Conservation (phyloP, 495 filamentous ascomycete genomes). For the Penicillium argentinense region DNA sequence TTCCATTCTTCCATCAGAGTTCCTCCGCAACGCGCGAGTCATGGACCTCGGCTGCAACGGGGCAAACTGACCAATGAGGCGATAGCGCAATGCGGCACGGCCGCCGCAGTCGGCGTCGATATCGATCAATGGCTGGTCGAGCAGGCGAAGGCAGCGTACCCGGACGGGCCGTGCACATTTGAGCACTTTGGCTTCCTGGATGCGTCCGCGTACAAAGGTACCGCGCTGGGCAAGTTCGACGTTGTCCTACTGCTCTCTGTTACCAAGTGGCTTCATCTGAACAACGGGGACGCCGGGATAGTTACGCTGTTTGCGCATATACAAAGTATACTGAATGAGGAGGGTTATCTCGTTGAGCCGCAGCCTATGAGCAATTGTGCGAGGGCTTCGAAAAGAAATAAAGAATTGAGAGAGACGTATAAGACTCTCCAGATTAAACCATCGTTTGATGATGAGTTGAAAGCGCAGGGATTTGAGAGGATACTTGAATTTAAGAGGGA, state of each 20-base stretch:
- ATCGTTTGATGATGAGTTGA: conserved; percentile 27
- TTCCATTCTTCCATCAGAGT: conserved; percentile 28
- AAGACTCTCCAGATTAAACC: conserved; percentile 27
- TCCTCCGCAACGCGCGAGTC: conserved; percentile 28
- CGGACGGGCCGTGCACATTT: conserved; percentile 29
- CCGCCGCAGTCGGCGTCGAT: conserved; percentile 29
- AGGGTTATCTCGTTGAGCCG: conserved; percentile 29
- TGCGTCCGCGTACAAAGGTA: conserved; percentile 52
- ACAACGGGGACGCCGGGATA: conserved; percentile 29
- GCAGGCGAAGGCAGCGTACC: conserved; percentile 28
- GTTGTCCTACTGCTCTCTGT: conserved; percentile 30
- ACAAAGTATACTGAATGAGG: conserved; percentile 25
- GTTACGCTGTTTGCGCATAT: conserved; percentile 27
- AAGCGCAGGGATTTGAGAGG: conserved; percentile 27
- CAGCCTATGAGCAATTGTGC: conserved; percentile 35
- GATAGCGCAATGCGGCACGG: conserved; percentile 26
- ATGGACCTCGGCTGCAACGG: conserved; percentile 31
- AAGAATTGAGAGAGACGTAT: conserved; percentile 32
- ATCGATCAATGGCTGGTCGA: conserved; percentile 32
- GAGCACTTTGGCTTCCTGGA: conserved; percentile 47
- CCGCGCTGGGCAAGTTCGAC: conserved; percentile 30
- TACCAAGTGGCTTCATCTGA: conserved; percentile 31
- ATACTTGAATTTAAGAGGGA: conserved; percentile 27
- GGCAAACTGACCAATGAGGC: conserved; percentile 29
- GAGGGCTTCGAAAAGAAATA: conserved; percentile 29